Percentiles rank a stretch among this genome's conserved stretches.
Evolutionary conservation across 2,329 filamentous ascomycete genomes (phyloP).

Genomic region (Trichoderma aggressivum): DNA sequence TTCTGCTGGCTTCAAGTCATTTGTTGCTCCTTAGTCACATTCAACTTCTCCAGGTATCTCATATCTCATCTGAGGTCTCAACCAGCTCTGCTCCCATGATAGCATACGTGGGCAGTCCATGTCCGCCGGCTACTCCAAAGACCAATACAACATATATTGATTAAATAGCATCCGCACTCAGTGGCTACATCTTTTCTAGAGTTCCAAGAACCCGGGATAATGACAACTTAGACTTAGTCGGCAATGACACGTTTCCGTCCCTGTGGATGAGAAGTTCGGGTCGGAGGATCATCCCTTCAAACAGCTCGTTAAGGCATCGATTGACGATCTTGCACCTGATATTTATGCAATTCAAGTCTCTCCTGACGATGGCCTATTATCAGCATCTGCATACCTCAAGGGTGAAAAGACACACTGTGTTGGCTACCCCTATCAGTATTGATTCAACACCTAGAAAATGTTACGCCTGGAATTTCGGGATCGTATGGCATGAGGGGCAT

Average conservation of each 20-base stretch:
- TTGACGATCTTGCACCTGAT: background rate
- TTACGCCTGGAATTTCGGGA: background rate
- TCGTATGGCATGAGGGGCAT: background rate
- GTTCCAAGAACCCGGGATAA: background rate
- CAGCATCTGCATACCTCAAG: background rate
- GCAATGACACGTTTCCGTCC: background rate
- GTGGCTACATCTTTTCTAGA: background rate
- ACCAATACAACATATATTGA: background rate
- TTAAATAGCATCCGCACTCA: background rate
- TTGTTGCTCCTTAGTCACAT: background rate
- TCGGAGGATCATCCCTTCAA: background rate
- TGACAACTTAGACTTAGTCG: background rate
- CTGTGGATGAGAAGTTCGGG: background rate
- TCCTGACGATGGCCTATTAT: background rate
- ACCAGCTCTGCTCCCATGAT: background rate
- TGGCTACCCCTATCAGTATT: background rate
- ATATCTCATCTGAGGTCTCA: background rate
- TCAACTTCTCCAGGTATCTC: background rate
- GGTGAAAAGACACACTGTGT: background rate
- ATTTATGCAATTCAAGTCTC: background rate
- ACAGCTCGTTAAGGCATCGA: background rate
- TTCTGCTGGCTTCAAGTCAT: background rate
- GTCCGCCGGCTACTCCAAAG: background rate
- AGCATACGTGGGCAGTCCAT: background rate
- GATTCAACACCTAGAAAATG: background rate